Conservation (phyloP, 2,329 filamentous ascomycete genomes). For the Aspergillus hortae region DNA sequence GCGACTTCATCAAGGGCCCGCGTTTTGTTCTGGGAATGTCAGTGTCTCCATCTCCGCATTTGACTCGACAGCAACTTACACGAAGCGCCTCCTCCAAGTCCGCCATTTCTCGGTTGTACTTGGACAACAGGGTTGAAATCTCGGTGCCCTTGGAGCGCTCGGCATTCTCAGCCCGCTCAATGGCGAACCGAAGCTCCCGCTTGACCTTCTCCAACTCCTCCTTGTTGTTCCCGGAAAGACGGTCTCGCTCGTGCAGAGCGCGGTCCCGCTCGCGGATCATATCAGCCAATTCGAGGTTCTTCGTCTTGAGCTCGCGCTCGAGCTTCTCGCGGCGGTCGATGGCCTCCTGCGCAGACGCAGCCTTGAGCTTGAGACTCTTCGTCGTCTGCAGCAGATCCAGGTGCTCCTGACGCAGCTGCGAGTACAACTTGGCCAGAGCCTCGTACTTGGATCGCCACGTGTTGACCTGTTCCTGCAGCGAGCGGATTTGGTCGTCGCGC, state of each 20-base stretch:
- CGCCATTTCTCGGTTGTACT: constrained; percentile 96
- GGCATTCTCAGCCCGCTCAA: constrained; percentile 86
- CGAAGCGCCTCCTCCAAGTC: constrained; percentile 89
- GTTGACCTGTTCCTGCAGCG: constrained; percentile 94
- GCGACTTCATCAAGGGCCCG: constrained; percentile 81
- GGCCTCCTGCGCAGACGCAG: constrained; percentile 92
- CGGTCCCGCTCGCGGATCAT: constrained; percentile 98
- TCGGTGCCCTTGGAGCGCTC: constrained; percentile 94
- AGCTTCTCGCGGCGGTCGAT: constrained; percentile 93
- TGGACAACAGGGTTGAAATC: constrained; percentile 86
- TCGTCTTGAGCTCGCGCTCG: constrained; percentile 96
- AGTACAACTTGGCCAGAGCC: constrained; percentile 92
- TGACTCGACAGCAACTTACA: constrained; percentile 24
- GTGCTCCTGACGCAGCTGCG: constrained; percentile 91
- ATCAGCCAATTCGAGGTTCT: constrained; percentile 96
- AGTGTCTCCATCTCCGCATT: not conserved
- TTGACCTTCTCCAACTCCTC: constrained; percentile 94
- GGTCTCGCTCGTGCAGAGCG: constrained; percentile 88
- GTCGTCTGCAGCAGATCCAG: constrained; percentile 93
- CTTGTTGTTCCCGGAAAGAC: constrained; percentile 77
- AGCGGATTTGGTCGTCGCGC: constrained; percentile 89
- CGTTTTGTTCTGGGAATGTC: constrained; percentile 67
- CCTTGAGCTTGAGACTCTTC: constrained; percentile 93
- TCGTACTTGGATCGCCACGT: constrained; percentile 98
- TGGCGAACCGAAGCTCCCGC: constrained; percentile 85